A percentile compares a stretch with the other conserved stretches of the same genome.
Evolutionary conservation across 2,329 filamentous ascomycete species (phyloP).

Genomic region (Magnaporthiopsis poae): DNA sequence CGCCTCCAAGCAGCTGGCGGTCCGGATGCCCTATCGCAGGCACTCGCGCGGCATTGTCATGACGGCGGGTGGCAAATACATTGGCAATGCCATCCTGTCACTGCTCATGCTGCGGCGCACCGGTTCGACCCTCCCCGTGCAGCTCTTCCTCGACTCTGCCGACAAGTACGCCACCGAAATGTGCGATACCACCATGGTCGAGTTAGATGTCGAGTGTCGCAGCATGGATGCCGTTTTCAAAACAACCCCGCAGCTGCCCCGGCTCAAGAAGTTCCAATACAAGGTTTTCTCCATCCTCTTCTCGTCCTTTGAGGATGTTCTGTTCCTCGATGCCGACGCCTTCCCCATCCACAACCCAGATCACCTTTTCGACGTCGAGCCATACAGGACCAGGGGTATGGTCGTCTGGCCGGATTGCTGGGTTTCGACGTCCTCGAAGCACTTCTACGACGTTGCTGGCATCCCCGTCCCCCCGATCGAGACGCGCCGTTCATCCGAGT

Average conservation of each 20-base stretch:
- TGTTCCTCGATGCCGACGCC: constrained; percentile 49
- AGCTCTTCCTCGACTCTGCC: constrained; percentile 25
- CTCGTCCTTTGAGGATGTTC: constrained; percentile 47
- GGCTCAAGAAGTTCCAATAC: constrained; percentile 38
- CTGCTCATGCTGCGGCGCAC: constrained; percentile 41
- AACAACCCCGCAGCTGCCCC: constrained; percentile 12
- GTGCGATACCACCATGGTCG: constrained; percentile 22
- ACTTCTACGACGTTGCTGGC: constrained; percentile 34
- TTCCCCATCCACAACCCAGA: constrained; percentile 34
- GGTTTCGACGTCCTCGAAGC: constrained; percentile 29
- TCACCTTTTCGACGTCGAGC: constrained; percentile 38
- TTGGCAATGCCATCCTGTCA: constrained; percentile 39
- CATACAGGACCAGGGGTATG: constrained; percentile 41
- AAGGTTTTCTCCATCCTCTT: constrained; percentile 48
- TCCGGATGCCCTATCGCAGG: constrained; percentile 22
- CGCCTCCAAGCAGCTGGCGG: constrained; percentile 19
- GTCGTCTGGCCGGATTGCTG: constrained; percentile 50
- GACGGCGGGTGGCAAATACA: constrained; percentile 35
- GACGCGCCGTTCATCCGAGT: constrained; percentile 30
- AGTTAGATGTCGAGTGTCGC: constrained; percentile 24
- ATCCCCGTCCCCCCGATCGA: constrained; percentile 21
- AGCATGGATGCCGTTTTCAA: constrained; percentile 21
- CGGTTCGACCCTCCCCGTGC: constrained; percentile 39
- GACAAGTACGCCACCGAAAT: constrained; percentile 21
- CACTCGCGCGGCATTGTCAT: constrained; percentile 38